Percentiles rank a stretch among this genome's conserved stretches.
Conservation (phyloP, 345 rosid genomes). For the Lepidium aucheri region DNA sequence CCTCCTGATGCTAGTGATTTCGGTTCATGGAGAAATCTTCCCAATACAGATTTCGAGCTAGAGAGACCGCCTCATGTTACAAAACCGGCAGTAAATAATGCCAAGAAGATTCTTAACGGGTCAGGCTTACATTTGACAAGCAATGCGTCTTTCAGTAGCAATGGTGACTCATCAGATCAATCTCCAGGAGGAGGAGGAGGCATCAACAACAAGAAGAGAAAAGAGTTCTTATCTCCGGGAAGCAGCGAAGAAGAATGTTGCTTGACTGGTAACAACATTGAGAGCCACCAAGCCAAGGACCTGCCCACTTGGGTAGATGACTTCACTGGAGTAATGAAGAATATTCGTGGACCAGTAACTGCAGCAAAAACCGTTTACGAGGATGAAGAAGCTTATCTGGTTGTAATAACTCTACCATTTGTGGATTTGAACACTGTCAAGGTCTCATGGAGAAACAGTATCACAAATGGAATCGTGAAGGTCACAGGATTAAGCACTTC, state of each 20-base stretch:
- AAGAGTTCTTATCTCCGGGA: constrained; percentile 64
- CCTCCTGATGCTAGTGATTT: constrained; percentile 87
- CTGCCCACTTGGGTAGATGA: constrained; percentile 61
- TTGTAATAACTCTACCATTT: constrained; percentile 78
- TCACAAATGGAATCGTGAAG: constrained; percentile 71
- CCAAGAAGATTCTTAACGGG: constrained; percentile 71
- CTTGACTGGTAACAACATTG: constrained; percentile 38
- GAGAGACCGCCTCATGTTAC: constrained; percentile 53
- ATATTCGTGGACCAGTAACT: constrained; percentile 74
- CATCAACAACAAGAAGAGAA: constrained; percentile 46
- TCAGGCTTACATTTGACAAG: constrained; percentile 71
- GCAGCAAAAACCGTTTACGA: constrained; percentile 91
- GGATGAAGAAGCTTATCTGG: constrained; percentile 70
- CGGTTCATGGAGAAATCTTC: constrained; percentile 91
- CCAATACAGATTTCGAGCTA: constrained; percentile 79
- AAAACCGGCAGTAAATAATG: constrained; percentile 40
- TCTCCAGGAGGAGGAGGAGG: constrained; percentile 42
- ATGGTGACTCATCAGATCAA: constrained; percentile 61
- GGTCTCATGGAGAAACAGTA: constrained; percentile 91
- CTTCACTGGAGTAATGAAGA: constrained; percentile 80
- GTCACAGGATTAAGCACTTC: constrained; percentile 81
- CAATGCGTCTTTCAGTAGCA: constrained; percentile 53
- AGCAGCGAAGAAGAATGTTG: constrained; percentile 61
- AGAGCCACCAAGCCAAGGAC: constrained; percentile 44
- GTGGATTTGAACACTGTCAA: constrained; percentile 89